Conservation (phyloP, 768 basidiomycete species). For the Vararia minispora region DNA sequence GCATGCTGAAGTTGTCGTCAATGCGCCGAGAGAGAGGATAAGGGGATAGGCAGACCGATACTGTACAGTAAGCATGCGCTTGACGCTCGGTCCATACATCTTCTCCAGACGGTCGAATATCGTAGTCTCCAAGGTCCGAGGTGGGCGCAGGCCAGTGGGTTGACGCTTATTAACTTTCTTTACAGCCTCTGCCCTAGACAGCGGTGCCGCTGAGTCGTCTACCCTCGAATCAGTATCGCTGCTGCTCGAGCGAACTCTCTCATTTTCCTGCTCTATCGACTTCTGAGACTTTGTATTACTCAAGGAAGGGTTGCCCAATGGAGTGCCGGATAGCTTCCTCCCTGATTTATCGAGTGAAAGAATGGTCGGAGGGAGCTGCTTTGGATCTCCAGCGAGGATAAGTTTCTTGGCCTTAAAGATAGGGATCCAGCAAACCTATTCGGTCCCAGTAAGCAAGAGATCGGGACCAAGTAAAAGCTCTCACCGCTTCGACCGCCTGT, state of each 20-base stretch:
- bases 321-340: no score
- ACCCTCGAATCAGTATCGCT: not conserved
- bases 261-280: not conserved
- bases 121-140: slow-evolving; percentile 74
- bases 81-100: slow-evolving; percentile 77
- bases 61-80: slow-evolving; percentile 81
- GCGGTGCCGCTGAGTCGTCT: not conserved
- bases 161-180: no score
- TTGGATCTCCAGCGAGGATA: slow-evolving; percentile 88
- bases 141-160: slow-evolving; percentile 40
- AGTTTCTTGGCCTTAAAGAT: slow-evolving; percentile 87
- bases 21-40: not conserved
- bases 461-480: slow-evolving; percentile 92
- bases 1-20: slow-evolving; percentile 52
- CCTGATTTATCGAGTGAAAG: slow-evolving; percentile 47
- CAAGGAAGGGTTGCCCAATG: no score
- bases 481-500: slow-evolving; percentile 87
- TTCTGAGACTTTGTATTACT: no score
- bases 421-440: slow-evolving; percentile 87
- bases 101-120: slow-evolving; percentile 86
- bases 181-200: no score
- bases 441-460: slow-evolving; percentile 30
- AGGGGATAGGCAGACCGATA: slow-evolving; percentile 49
- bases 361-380: slow-evolving; percentile 92
- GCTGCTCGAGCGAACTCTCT: not conserved